A percentile compares a stretch with the other conserved stretches of the same genome.
These are phyloP conservation scores for Diutina ranongensis DNA, from an alignment of 1,139 yeast genomes.

Conservation along the genomic window DNA sequence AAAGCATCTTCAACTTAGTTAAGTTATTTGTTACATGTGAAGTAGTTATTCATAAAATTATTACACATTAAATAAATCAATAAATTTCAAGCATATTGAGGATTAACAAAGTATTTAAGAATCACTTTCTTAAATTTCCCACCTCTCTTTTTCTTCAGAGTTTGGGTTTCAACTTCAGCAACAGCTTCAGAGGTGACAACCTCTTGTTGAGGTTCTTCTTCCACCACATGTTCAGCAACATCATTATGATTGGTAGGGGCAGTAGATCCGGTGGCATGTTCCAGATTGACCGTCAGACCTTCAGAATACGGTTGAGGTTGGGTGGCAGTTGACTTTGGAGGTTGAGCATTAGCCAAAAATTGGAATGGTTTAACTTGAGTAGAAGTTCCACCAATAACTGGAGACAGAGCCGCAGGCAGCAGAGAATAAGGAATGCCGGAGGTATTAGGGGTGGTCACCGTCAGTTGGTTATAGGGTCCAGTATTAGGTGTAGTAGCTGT, in stretches of 20 bases:
- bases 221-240: not conserved
- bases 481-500: not conserved
- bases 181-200: not conserved
- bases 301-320: not conserved
- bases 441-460: not conserved
- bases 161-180: not conserved
- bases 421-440: not conserved
- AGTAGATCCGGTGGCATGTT: not conserved
- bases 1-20: too few relatives aligned
- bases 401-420: not conserved
- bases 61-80: not conserved
- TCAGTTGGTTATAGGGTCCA: not conserved
- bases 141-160: not conserved
- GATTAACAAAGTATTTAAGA: slow-evolving; percentile 1
- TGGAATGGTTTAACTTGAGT: not conserved
- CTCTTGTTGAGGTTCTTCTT: not conserved
- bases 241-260: not conserved
- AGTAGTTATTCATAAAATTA: too few relatives aligned
- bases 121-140: not conserved
- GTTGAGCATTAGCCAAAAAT: not conserved
- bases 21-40: too few relatives aligned
- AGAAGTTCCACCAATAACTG: not conserved
- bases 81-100: not conserved
- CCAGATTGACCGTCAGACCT: not conserved
- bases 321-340: not conserved